A percentile compares a stretch with the other conserved stretches of the same genome.
phyloP scores from a whole-genome alignment of 148 eudicot genomes.

The Dysphania ambrosioides region DNA sequence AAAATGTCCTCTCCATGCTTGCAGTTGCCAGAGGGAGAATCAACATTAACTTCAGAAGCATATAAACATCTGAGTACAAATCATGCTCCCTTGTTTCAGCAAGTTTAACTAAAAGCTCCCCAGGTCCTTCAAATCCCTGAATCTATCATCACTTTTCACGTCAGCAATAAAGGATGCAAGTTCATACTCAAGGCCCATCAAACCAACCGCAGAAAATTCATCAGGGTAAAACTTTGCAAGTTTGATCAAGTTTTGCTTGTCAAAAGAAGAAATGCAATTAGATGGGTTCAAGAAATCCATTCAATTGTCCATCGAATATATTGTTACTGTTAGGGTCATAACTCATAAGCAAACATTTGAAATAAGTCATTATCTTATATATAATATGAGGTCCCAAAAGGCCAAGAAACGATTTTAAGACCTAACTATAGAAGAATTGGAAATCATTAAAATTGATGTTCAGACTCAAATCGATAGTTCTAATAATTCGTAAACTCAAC shows the following conservation, averaged over 20 bases:
- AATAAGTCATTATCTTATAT: background rate
- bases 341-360: background rate
- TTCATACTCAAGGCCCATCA: background rate
- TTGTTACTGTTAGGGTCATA: background rate
- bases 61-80: background rate
- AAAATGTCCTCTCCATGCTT: background rate
- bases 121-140: background rate
- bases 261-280: constrained; percentile 8
- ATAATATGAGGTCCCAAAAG: no score
- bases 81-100: constrained; percentile 7
- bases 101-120: constrained; percentile 8
- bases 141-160: background rate
- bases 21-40: constrained; percentile 10
- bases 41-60: constrained; percentile 13
- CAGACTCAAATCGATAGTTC: no score
- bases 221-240: constrained; percentile 10
- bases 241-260: constrained; percentile 12
- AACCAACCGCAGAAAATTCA: constrained; percentile 12
- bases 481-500: no score
- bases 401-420: background rate
- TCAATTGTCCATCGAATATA: background rate
- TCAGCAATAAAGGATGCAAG: background rate
- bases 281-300: constrained; percentile 8
- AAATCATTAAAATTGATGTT: no score
- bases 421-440: no score